Percentiles rank a stretch among this genome's conserved stretches.
phyloP scores from a whole-genome alignment of 2,329 filamentous ascomycete species.

The Pestalotiopsis sp. region DNA sequence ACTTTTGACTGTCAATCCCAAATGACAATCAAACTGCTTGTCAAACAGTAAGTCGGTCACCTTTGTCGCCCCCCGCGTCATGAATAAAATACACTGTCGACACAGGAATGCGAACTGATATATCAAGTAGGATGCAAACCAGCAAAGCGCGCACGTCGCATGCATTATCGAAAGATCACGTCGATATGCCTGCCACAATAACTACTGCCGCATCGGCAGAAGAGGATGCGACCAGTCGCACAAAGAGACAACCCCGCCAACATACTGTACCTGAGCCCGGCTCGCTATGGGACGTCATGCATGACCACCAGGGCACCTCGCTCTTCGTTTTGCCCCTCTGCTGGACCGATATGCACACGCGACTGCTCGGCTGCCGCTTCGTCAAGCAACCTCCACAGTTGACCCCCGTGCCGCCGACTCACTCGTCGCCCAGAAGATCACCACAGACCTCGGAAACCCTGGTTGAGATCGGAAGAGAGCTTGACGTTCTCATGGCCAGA shows the following conservation, averaged over 20 bases:
- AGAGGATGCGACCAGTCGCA: conserved; percentile 21
- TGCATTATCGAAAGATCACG: background rate
- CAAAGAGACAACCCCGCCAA: conserved; percentile 27
- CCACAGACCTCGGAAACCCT: conserved; percentile 45
- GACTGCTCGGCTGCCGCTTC: conserved; percentile 52
- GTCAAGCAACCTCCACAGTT: conserved; percentile 43
- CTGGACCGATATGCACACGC: conserved; percentile 57
- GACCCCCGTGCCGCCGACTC: conserved; percentile 41
- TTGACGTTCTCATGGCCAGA: conserved; percentile 45
- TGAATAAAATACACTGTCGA: background rate
- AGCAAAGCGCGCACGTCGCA: background rate
- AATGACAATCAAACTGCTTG: background rate
- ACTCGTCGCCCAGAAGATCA: conserved; percentile 39
- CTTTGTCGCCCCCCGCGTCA: background rate
- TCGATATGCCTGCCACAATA: conserved; percentile 12
- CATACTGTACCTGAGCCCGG: conserved; percentile 46
- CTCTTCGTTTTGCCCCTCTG: conserved; percentile 57
- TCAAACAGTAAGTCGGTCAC: conserved; percentile 2
- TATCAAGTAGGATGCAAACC: background rate
- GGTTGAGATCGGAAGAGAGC: conserved; percentile 42
- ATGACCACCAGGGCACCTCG: conserved; percentile 47
- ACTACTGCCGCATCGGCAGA: conserved; percentile 9
- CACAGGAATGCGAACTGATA: background rate
- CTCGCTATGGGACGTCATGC: conserved; percentile 57
- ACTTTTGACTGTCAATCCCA: background rate